A percentile compares a stretch with the other conserved stretches of the same genome.
Conservation (phyloP, 2,329 filamentous ascomycete species). For the Epichloe aotearoae region DNA sequence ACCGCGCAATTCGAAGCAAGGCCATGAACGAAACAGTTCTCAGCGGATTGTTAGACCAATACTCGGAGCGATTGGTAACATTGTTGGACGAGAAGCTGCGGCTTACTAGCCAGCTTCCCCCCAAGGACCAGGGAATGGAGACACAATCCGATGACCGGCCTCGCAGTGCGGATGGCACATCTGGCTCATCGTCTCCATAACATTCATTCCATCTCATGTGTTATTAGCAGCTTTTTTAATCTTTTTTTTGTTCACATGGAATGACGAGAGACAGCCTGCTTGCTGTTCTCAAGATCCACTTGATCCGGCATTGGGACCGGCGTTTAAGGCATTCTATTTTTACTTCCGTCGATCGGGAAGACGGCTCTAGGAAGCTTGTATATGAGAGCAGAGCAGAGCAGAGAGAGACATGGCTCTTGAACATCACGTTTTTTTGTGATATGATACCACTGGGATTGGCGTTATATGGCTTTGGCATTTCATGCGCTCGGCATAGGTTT, state of each 20-base stretch:
- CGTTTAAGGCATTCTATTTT: slow-evolving; percentile 3
- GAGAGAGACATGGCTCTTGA: slow-evolving; percentile 7
- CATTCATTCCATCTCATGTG: slow-evolving; percentile 8
- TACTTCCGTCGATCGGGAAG: background rate
- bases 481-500: background rate
- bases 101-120: slow-evolving; percentile 24
- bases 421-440: slow-evolving; percentile 13
- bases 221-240: background rate
- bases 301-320: background rate
- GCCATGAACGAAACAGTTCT: slow-evolving; percentile 45
- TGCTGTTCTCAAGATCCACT: background rate
- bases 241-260: background rate
- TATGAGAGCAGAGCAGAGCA: slow-evolving; percentile 1
- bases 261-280: background rate
- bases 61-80: slow-evolving; percentile 57
- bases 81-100: slow-evolving; percentile 61
- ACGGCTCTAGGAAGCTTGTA: slow-evolving; percentile 1
- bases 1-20: slow-evolving; percentile 40
- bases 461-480: slow-evolving; percentile 9
- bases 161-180: slow-evolving; percentile 21
- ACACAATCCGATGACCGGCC: slow-evolving; percentile 17
- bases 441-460: slow-evolving; percentile 25
- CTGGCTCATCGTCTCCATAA: slow-evolving; percentile 22
- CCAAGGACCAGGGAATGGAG: slow-evolving; percentile 17
- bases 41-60: slow-evolving; percentile 57